Conservation (phyloP, 495 filamentous ascomycete species). For the Lophiotrema nucula region DNA sequence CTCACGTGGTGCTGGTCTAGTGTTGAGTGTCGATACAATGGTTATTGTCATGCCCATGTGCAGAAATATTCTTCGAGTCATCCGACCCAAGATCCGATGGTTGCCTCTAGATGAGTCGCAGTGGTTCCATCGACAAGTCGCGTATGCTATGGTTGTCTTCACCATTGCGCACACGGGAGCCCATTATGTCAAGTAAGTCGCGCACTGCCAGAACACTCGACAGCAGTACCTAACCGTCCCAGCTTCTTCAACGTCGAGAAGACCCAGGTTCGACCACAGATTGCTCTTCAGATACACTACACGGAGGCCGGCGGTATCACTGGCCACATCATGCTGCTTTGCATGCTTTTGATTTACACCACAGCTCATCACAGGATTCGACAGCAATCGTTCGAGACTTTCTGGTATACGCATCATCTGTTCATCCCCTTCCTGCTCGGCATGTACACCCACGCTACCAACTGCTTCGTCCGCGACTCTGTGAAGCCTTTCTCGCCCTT, state of each 20-base stretch:
- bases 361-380: slow-evolving; percentile 91
- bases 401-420: slow-evolving; percentile 98
- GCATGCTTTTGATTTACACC: slow-evolving; percentile 98
- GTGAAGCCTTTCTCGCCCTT: slow-evolving; percentile 74
- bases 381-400: slow-evolving; percentile 95
- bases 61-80: slow-evolving; percentile 75
- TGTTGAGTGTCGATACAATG: slow-evolving; percentile 75
- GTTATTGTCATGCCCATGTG: slow-evolving; percentile 94
- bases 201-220: background rate
- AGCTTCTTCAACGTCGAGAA: slow-evolving; percentile 97
- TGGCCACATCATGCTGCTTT: slow-evolving; percentile 95
- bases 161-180: slow-evolving; percentile 70
- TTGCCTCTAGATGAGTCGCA: slow-evolving; percentile 90
- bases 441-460: slow-evolving; percentile 92
- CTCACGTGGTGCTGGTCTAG: slow-evolving; percentile 86
- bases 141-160: slow-evolving; percentile 83
- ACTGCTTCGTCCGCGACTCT: slow-evolving; percentile 74
- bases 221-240: background rate
- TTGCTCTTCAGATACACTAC: slow-evolving; percentile 93
- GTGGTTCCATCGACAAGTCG: slow-evolving; percentile 96
- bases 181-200: slow-evolving; percentile 93
- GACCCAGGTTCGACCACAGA: slow-evolving; percentile 72
- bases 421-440: slow-evolving; percentile 93
- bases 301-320: slow-evolving; percentile 86
- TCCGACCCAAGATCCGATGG: slow-evolving; percentile 85